A percentile compares a stretch with the other conserved stretches of the same genome.
Conservation (phyloP, 2,329 filamentous ascomycete genomes). For the Aspergillus pseudoglaucus region DNA sequence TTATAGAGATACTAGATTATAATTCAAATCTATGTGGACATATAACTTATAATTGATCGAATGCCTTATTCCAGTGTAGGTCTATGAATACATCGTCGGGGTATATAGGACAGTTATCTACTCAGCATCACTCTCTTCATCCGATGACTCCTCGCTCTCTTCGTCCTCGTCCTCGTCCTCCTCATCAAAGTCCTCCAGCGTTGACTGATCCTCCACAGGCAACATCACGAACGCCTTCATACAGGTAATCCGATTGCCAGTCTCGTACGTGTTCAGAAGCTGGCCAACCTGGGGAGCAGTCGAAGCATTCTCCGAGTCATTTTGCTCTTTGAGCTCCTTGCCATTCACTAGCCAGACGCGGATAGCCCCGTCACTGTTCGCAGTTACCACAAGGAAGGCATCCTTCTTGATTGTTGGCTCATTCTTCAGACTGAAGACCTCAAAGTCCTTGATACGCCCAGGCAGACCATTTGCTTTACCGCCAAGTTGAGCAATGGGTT, state of each 20-base stretch:
- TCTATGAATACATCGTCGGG: conserved; percentile 10
- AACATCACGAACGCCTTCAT: conserved; percentile 81
- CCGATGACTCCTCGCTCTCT: conserved; percentile 11
- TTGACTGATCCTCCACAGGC: conserved; percentile 47
- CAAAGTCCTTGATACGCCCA: conserved; percentile 83
- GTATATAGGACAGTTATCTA: conserved; percentile 17
- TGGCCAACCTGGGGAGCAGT: conserved; percentile 50
- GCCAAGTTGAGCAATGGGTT: conserved; percentile 67
- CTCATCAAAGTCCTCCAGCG: conserved; percentile 43
- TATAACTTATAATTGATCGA: background rate
- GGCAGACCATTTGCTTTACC: conserved; percentile 62
- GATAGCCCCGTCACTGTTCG: conserved; percentile 79
- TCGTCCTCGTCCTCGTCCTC: conserved; percentile 23
- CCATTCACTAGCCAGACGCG: conserved; percentile 62
- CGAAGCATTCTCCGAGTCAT: conserved; percentile 13
- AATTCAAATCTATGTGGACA: too few relatives aligned
- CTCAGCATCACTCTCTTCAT: conserved; percentile 24
- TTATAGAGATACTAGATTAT: too few relatives aligned
- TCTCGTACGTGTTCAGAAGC: conserved; percentile 72
- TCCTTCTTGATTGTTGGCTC: conserved; percentile 25
- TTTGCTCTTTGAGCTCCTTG: conserved; percentile 20
- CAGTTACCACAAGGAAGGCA: conserved; percentile 59
- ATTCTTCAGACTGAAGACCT: conserved; percentile 48
- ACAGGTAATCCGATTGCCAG: conserved; percentile 83
- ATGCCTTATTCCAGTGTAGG: too few relatives aligned